Percentiles rank a stretch among this genome's conserved stretches.
These are phyloP conservation scores for Shiraia sp. DNA, from an alignment of 2,329 filamentous ascomycete species.

Conservation along the genomic window DNA sequence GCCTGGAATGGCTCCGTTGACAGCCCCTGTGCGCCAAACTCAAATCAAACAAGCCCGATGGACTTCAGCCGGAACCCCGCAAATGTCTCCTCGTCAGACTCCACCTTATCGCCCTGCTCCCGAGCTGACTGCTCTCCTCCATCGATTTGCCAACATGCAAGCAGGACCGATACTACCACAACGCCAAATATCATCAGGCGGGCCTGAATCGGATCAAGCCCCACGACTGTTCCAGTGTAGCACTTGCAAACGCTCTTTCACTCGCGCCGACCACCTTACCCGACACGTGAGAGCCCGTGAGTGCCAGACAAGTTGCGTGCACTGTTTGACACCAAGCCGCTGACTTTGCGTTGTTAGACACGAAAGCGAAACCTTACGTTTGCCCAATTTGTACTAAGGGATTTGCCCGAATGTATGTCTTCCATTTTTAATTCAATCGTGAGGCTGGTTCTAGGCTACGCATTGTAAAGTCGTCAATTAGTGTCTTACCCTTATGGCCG, in stretches of 20 bases:
- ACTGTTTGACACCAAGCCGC: background rate
- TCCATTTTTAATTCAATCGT: too few species aligned
- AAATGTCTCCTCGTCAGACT: slow-evolving; percentile 19
- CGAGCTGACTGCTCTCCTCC: slow-evolving; percentile 13
- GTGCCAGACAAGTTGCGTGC: slow-evolving; percentile 10
- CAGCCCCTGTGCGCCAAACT: slow-evolving; percentile 1
- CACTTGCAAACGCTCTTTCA: slow-evolving; percentile 57
- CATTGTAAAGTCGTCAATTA: too few species aligned
- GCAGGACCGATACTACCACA: too few species aligned
- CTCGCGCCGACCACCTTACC: slow-evolving; percentile 57
- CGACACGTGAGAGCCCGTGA: slow-evolving; percentile 57
- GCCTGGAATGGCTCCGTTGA: too few species aligned
- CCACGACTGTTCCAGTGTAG: slow-evolving; percentile 53
- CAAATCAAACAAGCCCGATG: background rate
- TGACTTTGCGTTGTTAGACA: slow-evolving; percentile 31
- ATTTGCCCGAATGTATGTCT: slow-evolving; percentile 49
- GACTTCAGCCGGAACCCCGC: slow-evolving; percentile 11
- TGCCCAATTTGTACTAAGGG: slow-evolving; percentile 52
- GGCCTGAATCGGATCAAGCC: slow-evolving; percentile 20
- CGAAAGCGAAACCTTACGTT: slow-evolving; percentile 51
- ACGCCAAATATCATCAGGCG: slow-evolving; percentile 10
- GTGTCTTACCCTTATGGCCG: too few species aligned
- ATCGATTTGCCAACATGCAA: slow-evolving; percentile 21
- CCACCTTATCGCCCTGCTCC: slow-evolving; percentile 28
- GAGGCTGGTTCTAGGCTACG: too few species aligned